Conservation (phyloP, 164 flowering plant genomes). For the Houttuynia cordata region DNA sequence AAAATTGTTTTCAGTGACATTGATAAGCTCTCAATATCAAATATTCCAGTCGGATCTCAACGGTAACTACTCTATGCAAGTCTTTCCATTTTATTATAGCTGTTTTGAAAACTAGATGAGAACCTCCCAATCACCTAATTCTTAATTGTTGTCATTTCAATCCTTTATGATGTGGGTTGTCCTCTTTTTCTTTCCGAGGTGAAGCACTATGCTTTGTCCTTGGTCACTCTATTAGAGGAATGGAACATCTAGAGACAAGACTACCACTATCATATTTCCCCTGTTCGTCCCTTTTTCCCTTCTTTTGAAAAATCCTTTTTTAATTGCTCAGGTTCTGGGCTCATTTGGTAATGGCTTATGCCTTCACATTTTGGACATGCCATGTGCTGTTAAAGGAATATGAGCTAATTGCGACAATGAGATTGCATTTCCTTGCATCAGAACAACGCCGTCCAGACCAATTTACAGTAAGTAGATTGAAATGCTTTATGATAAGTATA, state of each 20-base stretch:
- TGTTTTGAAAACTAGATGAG: background rate
- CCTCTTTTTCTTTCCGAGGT: no score
- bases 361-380: slow-evolving; percentile 77
- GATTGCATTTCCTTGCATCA: slow-evolving; percentile 75
- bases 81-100: background rate
- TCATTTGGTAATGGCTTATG: slow-evolving; percentile 76
- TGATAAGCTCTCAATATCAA: slow-evolving; percentile 75
- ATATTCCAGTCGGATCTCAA: slow-evolving; percentile 42
- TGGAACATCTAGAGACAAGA: background rate
- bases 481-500: background rate
- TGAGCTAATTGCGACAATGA: slow-evolving; percentile 50
- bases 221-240: background rate
- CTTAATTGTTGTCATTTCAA: no score
- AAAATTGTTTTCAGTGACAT: slow-evolving; percentile 33
- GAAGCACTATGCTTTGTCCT: no score
- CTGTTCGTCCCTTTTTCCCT: background rate
- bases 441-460: slow-evolving; percentile 72
- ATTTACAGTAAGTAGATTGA: slow-evolving; percentile 45
- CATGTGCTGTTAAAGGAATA: slow-evolving; percentile 60
- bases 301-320: no score
- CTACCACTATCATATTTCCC: background rate
- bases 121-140: background rate
- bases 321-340: slow-evolving; percentile 55
- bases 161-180: background rate
- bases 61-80: slow-evolving; percentile 21